Conservation (phyloP, 176 grass and related monocot species). For the Coix lacrymajobi region DNA sequence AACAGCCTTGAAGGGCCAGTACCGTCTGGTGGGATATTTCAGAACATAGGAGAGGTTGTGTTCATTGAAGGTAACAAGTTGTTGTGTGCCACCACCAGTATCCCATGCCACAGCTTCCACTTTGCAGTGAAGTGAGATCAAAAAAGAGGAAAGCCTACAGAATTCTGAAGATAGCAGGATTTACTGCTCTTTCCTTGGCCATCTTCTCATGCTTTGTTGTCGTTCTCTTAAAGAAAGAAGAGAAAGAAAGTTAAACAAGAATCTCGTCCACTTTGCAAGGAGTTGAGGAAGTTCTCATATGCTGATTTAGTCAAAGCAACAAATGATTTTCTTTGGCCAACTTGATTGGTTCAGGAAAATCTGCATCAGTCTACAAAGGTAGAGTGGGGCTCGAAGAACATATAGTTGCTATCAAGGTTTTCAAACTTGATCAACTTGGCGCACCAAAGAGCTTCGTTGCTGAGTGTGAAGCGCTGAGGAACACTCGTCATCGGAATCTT, state of each 20-base stretch:
- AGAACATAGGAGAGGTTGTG: not conserved
- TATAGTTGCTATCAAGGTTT: too few relatives aligned
- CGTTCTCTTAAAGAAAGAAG: not conserved
- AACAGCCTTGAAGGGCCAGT: conserved; percentile 43
- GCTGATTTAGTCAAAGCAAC: conserved; percentile 36
- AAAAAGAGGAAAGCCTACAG: not conserved
- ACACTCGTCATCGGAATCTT: too few relatives aligned
- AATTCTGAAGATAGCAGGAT: not conserved
- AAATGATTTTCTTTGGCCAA: conserved; percentile 33
- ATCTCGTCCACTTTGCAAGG: not conserved
- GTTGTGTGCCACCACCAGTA: conserved; percentile 15
- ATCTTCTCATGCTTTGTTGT: not conserved
- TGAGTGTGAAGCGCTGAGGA: too few relatives aligned
- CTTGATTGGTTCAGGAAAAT: conserved; percentile 34
- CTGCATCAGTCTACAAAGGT: conserved; percentile 46
- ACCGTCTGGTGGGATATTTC: conserved; percentile 29
- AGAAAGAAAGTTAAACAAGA: not conserved
- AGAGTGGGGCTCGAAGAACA: not conserved
- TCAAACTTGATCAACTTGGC: too few relatives aligned
- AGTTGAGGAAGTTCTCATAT: conserved; percentile 22
- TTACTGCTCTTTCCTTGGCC: not conserved
- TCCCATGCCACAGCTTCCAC: not conserved
- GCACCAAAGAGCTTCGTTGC: too few relatives aligned
- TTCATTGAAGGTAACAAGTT: conserved; percentile 28
- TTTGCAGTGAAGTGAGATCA: not conserved